Base-by-base conservation (phyloP, 2,329 filamentous ascomycete species). In the Aspergillus sp. region DNA sequence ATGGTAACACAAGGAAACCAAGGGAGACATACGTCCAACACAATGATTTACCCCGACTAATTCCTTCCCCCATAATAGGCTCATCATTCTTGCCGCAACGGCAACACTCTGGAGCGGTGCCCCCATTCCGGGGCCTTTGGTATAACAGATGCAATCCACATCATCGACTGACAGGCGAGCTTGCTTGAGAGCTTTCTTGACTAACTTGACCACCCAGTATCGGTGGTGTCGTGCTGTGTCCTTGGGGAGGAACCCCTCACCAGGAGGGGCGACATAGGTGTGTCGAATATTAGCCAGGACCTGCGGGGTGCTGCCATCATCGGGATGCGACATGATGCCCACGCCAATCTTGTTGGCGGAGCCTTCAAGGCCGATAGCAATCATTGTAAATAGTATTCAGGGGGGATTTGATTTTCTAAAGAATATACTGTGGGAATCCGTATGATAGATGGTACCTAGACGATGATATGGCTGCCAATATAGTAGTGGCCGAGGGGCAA, bases 311-410 rank as follows among this genome's bases (percentile, higher is more conserved):
- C 72, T 68, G 60, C 69, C 64, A 47, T 75, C 71, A 27, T 71
- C 71, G 61, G 49, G 71, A 73, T 97, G 93, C 26, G 82, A 79
- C 65, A 98, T 95, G 46, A 98, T 76, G 60, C 93, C 93, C 46
- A 97, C 85, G 54, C 91, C 93, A 41, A 98, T 82, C 71, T 98
- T 98, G 77, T 98, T 98, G 69, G 93, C 93, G 45, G 89, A 95
- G 66, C 93, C 91, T 75, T 98, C 93, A 64, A 88, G 77, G 19
- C 85, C 85, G 58, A 88, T 77, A 28, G 83, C 78, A 54, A 87
- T 84, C 74, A 83, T 82, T 40, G 47, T 66, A 37, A 9, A 32
- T 13, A 27, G 38, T n/a, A 35, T 13, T 4, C 8, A 32, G 8
- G 31, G 8, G 8, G 31, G 31, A 32, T 32, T n/a, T 8, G 31